Conservation (phyloP, 2,329 filamentous ascomycete genomes). For the Fusarium sp. region DNA sequence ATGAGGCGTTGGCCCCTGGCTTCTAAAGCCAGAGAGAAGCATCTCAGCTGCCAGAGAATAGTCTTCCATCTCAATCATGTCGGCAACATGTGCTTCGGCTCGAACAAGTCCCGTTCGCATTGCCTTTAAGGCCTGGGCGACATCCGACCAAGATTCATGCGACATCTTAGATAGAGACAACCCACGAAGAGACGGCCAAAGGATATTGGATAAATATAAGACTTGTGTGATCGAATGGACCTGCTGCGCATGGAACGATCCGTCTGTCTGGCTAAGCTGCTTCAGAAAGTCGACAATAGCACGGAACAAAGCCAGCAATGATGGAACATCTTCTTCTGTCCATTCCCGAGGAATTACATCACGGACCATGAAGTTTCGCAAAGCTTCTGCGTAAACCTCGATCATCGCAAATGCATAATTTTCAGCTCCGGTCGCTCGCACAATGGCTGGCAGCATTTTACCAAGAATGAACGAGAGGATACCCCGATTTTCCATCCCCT, state of each 20-base stretch:
- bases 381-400: slow-evolving; percentile 61
- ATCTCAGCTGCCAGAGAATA: slow-evolving; percentile 27
- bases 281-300: slow-evolving; percentile 47
- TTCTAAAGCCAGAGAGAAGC: slow-evolving; percentile 41
- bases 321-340: slow-evolving; percentile 47
- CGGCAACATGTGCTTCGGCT: slow-evolving; percentile 35
- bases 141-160: slow-evolving; percentile 34
- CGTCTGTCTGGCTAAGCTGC: slow-evolving; percentile 33
- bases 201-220: slow-evolving; percentile 45
- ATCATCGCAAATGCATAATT: slow-evolving; percentile 60
- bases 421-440: slow-evolving; percentile 53
- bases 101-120: slow-evolving; percentile 31
- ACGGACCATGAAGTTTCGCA: slow-evolving; percentile 52
- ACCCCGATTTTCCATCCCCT: slow-evolving; percentile 59
- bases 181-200: slow-evolving; percentile 48
- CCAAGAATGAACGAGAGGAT: slow-evolving; percentile 61
- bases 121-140: slow-evolving; percentile 29
- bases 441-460: slow-evolving; percentile 66
- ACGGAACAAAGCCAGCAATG: slow-evolving; percentile 50
- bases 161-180: slow-evolving; percentile 27
- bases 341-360: slow-evolving; percentile 54
- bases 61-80: slow-evolving; percentile 31
- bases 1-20: background rate
- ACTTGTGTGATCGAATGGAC: slow-evolving; percentile 48
- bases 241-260: slow-evolving; percentile 37